Percentiles rank a stretch among this genome's conserved stretches.
These are phyloP conservation scores for Astraeus odoratus DNA, from an alignment of 768 basidiomycete species.

Conservation along the genomic window DNA sequence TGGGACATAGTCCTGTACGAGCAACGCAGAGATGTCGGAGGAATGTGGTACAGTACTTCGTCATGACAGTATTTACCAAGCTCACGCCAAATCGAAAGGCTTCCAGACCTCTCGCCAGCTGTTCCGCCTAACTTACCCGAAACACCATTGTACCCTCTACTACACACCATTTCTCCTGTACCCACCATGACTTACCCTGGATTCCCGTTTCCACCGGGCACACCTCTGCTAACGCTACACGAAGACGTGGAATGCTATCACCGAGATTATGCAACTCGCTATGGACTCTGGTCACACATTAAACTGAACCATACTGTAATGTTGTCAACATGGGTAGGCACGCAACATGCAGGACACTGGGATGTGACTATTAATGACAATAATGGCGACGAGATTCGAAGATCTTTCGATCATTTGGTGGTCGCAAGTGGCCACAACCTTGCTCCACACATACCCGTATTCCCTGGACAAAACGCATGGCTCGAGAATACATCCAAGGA, in stretches of 20 bases:
- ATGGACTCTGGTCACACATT: constrained; percentile 35
- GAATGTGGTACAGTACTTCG: constrained; percentile 39
- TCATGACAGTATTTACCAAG: neutral
- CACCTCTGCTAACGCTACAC: constrained; percentile 45
- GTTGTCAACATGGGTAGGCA: constrained; percentile 39
- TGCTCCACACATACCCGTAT: constrained; percentile 38
- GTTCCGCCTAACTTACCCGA: constrained; percentile 44
- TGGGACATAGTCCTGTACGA: constrained; percentile 52
- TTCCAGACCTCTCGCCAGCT: constrained; percentile 26
- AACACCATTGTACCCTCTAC: constrained; percentile 46
- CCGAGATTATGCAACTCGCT: constrained; percentile 31
- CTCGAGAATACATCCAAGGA: constrained; percentile 22
- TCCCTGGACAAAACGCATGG: constrained; percentile 46
- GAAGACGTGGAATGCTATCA: constrained; percentile 43
- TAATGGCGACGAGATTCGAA: constrained; percentile 14
- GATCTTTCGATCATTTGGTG: constrained; percentile 46
- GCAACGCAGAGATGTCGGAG: constrained; percentile 45
- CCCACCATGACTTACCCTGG: constrained; percentile 54
- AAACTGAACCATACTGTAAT: constrained; percentile 37
- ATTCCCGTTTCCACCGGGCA: constrained; percentile 44
- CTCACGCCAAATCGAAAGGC: constrained; percentile 15
- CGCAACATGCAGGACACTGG: constrained; percentile 35
- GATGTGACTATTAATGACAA: constrained; percentile 29
- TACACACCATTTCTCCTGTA: constrained; percentile 49
- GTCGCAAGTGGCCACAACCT: constrained; percentile 53